A percentile compares a stretch with the other conserved stretches of the same genome.
Conservation (phyloP, 768 basidiomycete genomes). For the Mycena latifolia region DNA sequence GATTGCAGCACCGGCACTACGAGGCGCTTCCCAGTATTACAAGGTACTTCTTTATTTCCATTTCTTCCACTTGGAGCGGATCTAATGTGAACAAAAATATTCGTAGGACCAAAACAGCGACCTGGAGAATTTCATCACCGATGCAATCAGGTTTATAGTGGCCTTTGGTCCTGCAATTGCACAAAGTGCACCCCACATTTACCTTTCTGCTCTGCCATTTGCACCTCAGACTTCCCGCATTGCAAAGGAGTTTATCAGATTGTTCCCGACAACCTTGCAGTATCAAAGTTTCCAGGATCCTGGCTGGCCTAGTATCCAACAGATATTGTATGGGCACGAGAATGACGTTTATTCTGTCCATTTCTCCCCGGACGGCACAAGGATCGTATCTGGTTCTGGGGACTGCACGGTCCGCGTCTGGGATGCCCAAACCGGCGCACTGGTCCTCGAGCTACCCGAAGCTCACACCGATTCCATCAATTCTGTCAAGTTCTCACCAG, state of each 20-base stretch:
- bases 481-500: too few relatives aligned
- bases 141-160: not conserved
- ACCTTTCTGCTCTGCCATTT: not conserved
- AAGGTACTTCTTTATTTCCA: too few relatives aligned
- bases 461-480: too few relatives aligned
- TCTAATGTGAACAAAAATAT: too few relatives aligned
- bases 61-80: too few relatives aligned
- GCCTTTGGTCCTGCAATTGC: not conserved
- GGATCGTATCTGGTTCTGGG: not conserved
- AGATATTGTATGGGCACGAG: not conserved
- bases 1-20: not conserved
- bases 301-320: not conserved
- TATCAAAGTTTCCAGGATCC: not conserved
- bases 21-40: not conserved
- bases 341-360: too few relatives aligned
- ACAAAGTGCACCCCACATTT: not conserved
- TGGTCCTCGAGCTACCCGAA: too few relatives aligned
- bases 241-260: not conserved
- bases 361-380: not conserved
- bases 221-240: not conserved
- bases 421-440: too few relatives aligned
- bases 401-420: too few relatives aligned
- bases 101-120: not conserved
- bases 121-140: not conserved
- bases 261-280: not conserved